Evolutionary conservation across 257 asterid species (phyloP).

Genomic region (Nicotiana attenuata): DNA sequence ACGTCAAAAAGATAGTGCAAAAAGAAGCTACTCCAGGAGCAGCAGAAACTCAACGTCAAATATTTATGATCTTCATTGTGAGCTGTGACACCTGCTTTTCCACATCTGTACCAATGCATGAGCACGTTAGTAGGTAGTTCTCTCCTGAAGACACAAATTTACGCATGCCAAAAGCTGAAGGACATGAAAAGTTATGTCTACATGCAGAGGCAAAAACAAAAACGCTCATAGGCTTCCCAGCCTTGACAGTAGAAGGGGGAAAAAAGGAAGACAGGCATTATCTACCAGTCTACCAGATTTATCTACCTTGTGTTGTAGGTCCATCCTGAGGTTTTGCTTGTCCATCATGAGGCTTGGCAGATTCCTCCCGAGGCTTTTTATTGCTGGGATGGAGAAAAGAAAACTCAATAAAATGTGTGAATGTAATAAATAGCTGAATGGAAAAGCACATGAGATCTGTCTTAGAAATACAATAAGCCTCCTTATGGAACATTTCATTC

Average conservation of each 20-base stretch:
- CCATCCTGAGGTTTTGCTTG: constrained; percentile 27
- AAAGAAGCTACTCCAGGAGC: background rate
- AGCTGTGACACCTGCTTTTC: background rate
- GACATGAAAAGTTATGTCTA: background rate
- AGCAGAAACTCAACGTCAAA: no score
- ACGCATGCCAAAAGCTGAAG: background rate
- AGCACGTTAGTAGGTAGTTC: background rate
- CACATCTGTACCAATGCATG: background rate
- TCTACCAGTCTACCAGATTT: background rate
- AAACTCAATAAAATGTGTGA: background rate
- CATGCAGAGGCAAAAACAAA: background rate
- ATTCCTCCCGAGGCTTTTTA: constrained; percentile 23
- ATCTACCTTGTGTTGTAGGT: constrained; percentile 29
- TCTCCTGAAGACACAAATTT: background rate
- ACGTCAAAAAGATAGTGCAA: background rate
- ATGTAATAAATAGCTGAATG: background rate
- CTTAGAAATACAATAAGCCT: background rate
- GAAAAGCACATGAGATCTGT: background rate
- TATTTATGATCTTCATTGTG: no score
- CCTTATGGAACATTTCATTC: background rate
- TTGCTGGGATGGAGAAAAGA: constrained; percentile 19
- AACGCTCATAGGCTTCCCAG: background rate
- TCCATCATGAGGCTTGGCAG: constrained; percentile 3
- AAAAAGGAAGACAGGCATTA: background rate
- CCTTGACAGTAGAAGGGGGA: background rate